Evolutionary conservation across 2,329 filamentous ascomycete species (phyloP).

Genomic region (Gaeumannomyces sp.): DNA sequence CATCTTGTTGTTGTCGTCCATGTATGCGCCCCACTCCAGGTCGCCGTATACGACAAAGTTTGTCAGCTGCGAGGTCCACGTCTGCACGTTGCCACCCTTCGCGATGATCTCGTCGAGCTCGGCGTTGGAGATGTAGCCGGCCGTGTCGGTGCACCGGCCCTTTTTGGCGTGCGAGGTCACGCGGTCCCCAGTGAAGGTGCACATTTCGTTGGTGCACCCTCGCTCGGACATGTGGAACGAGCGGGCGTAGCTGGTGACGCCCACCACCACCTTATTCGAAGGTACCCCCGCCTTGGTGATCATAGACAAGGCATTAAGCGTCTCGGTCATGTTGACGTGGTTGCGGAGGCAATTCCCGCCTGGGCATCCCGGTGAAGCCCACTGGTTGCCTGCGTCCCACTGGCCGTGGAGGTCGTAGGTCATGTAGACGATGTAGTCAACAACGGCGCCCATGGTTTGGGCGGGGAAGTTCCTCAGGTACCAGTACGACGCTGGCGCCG

Average conservation of each 20-base stretch:
- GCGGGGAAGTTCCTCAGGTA: conserved; percentile 27
- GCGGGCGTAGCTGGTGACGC: conserved; percentile 27
- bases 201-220: conserved; percentile 5
- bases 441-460: conserved; percentile 19
- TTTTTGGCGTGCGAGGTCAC: conserved; percentile 19
- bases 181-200: neutral
- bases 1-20: conserved; percentile 17
- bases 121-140: conserved; percentile 27
- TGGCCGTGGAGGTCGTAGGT: conserved; percentile 32
- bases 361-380: conserved; percentile 22
- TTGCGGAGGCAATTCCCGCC: conserved; percentile 25
- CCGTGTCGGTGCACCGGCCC: conserved; percentile 25
- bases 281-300: conserved; percentile 31
- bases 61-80: conserved; percentile 9
- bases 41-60: conserved; percentile 1
- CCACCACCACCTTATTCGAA: conserved; percentile 24
- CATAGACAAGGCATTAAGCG: conserved; percentile 26
- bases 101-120: conserved; percentile 25
- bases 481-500: conserved; percentile 25
- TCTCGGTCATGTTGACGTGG: conserved; percentile 33
- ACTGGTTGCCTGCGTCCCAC: conserved; percentile 28
- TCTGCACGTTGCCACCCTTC: conserved; percentile 12
- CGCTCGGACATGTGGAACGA: conserved; percentile 26
- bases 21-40: conserved; percentile 5
- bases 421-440: conserved; percentile 26